Evolutionary conservation across 495 filamentous ascomycete genomes (phyloP), one percentile per base, ranked within the genome.

Genomic region (Talaromyces stipitatus): DNA sequence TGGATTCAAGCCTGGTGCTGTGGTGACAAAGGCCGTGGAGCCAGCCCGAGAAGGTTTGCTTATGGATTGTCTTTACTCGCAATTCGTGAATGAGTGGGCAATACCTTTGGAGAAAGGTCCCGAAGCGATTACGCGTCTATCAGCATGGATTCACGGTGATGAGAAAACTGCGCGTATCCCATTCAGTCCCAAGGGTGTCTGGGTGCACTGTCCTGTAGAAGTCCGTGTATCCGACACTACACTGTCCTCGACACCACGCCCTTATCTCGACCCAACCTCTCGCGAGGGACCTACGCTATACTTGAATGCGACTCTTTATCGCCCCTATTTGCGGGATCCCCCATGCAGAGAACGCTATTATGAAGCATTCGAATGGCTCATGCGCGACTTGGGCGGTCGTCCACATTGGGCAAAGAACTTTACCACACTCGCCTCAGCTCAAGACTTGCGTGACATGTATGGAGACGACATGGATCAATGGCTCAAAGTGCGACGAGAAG

Each of bases 331-430:
- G 62, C 78, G 75, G 28, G 89, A 97, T 66, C 92, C 92, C 18
- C 87, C 90, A 2, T 87, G 87, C 67, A 77, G 71, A 52, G 74
- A 80, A 56, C 81, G 91, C 27, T 98, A 96, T 71, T 97, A 97
- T 67, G 77, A 89, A 67, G 94, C 90, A 1, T 97, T 98, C 59
- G 94, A 98, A 75, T 94, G 85, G 77, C 83, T 98, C 48, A 97
- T 97, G 94, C 85, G 84, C 30, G 89, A 96, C 52, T 72, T 95
- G 56, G 90, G 88, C 55, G 94, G 90, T n/a, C 78, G 80, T 48
- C 94, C 94, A 29, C 94, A 98, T 70, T 98, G 94, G 91, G 94
- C 95, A 6, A 98, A 98, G 79, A 96, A 96, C 64, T 97, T 96
- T 70, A 73, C 75, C 26, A 14, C 30, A 12, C 57, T 65, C 4